Percentiles rank a stretch among this genome's conserved stretches.
Conservation (phyloP, 2,329 filamentous ascomycete species). For the Fusarium tuaranense region DNA sequence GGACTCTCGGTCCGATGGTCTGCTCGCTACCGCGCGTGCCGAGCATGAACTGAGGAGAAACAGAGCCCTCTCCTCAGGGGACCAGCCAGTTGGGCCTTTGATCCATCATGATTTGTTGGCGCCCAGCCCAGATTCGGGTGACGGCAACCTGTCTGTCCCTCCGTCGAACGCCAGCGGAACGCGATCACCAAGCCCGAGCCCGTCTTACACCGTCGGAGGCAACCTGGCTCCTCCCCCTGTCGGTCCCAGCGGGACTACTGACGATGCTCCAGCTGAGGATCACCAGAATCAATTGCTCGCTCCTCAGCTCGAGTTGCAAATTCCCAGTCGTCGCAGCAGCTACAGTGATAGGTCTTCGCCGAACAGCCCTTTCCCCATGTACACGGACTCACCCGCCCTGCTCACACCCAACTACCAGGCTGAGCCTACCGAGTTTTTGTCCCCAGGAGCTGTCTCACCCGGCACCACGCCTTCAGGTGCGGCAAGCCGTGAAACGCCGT, state of each 20-base stretch:
- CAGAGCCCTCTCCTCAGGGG: conserved; percentile 62
- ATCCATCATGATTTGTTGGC: conserved; percentile 35
- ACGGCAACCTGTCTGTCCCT: conserved; percentile 30
- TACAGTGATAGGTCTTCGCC: conserved; percentile 61
- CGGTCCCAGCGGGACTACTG: conserved; percentile 36
- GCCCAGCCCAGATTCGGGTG: conserved; percentile 33
- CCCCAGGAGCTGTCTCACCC: conserved; percentile 51
- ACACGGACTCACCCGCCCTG: conserved; percentile 67
- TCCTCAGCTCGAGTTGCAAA: conserved; percentile 56
- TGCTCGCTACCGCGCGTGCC: conserved; percentile 6
- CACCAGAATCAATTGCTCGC: conserved; percentile 16
- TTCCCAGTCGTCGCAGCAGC: conserved; percentile 58
- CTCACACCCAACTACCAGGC: conserved; percentile 56
- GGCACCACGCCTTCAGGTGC: conserved; percentile 57
- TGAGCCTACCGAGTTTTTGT: conserved; percentile 66
- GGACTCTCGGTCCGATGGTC: conserved; percentile 28
- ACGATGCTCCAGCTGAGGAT: conserved; percentile 18
- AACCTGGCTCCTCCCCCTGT: conserved; percentile 57
- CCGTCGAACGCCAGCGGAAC: conserved; percentile 29
- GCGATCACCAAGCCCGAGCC: conserved; percentile 45
- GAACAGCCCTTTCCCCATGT: conserved; percentile 75
- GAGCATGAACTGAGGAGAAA: conserved; percentile 32
- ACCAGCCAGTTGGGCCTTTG: conserved; percentile 41
- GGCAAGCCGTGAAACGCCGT: conserved; percentile 59
- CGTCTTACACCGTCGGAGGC: conserved; percentile 53